These are phyloP conservation scores for Rhizoclosmatium sp. DNA, from an alignment of 192 early-diverging fungal species.

Conservation along the genomic window DNA sequence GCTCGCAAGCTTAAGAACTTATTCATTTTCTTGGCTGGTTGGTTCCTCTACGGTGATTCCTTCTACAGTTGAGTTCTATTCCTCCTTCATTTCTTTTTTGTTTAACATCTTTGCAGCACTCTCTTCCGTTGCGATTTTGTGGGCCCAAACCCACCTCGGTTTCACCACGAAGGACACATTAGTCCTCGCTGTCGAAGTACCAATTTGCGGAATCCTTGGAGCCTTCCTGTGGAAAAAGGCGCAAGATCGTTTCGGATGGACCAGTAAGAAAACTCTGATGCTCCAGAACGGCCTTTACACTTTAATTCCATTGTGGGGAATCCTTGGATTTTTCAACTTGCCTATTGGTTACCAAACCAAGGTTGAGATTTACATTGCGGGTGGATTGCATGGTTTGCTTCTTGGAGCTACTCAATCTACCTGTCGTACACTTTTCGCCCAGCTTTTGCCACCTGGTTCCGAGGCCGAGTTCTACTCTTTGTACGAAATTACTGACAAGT, in stretches of 20 bases:
- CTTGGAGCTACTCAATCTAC: constrained; percentile 55
- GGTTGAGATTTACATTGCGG: constrained; percentile 66
- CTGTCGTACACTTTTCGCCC: constrained; percentile 69
- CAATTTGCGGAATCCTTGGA: constrained; percentile 63
- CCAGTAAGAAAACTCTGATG: constrained; percentile 63
- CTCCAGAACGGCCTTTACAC: constrained; percentile 55
- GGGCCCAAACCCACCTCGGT: constrained; percentile 66
- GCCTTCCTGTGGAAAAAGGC: constrained; percentile 63
- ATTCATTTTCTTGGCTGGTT: constrained; percentile 42
- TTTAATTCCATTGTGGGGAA: constrained; percentile 68
- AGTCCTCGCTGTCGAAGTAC: constrained; percentile 65
- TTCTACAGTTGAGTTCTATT: background rate
- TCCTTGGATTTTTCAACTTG: constrained; percentile 62
- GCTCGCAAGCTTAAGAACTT: background rate
- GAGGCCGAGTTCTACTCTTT: constrained; percentile 77
- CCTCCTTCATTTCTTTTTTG: constrained; percentile 6
- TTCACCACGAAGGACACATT: constrained; percentile 56
- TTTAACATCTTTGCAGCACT: background rate
- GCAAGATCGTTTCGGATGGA: constrained; percentile 46
- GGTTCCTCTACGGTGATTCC: constrained; percentile 48
- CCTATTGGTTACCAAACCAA: constrained; percentile 60
- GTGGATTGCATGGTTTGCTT: constrained; percentile 68
- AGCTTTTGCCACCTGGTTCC: constrained; percentile 69
- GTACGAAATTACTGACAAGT: constrained; percentile 71
- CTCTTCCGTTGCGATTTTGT: constrained; percentile 62